Evolutionary conservation across 495 filamentous ascomycete genomes (phyloP).

Genomic region (Penicilliopsis zonata): DNA sequence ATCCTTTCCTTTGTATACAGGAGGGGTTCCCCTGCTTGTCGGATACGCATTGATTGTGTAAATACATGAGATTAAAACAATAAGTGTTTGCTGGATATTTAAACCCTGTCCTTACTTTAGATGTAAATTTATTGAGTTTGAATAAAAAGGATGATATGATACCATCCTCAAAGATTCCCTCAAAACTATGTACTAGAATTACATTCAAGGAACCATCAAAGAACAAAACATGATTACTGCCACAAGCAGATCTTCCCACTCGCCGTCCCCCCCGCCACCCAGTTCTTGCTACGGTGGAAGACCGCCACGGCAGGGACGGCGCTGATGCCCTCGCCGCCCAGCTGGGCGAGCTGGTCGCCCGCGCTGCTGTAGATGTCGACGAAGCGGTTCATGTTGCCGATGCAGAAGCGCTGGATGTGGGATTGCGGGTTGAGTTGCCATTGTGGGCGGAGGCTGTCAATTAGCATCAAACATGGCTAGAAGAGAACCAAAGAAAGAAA

Average conservation of each 20-base stretch:
- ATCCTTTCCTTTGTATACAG: no score
- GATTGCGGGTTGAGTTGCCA: slow-evolving; percentile 77
- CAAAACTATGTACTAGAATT: no score
- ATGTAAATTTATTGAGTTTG: no score
- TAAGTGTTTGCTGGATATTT: no score
- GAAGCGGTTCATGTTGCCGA: slow-evolving; percentile 97
- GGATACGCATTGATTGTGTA: no score
- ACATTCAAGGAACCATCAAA: no score
- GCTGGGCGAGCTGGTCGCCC: slow-evolving; percentile 83
- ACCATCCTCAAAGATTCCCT: no score
- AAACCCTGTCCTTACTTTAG: no score
- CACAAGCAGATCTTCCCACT: slow-evolving; percentile 90
- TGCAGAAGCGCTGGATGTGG: slow-evolving; percentile 71
- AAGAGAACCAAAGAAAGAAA: slow-evolving; percentile 1
- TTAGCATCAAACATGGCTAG: slow-evolving; percentile 2
- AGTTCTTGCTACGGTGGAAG: slow-evolving; percentile 79
- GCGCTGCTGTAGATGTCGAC: slow-evolving; percentile 74
- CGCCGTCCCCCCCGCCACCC: slow-evolving; percentile 85
- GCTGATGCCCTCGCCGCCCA: slow-evolving; percentile 79
- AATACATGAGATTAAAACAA: no score
- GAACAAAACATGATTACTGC: slow-evolving; percentile 42
- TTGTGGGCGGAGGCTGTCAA: slow-evolving; percentile 71
- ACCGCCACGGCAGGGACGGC: slow-evolving; percentile 88
- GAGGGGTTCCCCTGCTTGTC: no score
- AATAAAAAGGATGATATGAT: no score